These are phyloP conservation scores for Citrullus colocynthis DNA, from an alignment of 306 rosid genomes.

Conservation along the genomic window DNA sequence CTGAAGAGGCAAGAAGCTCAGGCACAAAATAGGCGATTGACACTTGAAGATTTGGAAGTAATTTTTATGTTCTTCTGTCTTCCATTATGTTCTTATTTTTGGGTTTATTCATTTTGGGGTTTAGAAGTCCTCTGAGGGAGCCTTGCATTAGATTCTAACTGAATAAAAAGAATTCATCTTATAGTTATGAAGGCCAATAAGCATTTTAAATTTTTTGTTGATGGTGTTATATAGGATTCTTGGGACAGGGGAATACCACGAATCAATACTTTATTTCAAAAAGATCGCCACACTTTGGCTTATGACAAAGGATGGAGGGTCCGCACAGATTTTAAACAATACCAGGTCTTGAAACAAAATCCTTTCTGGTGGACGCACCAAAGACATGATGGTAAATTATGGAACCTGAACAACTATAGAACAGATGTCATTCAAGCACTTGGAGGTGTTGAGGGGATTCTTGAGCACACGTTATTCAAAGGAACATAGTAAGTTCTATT, in stretches of 20 bases:
- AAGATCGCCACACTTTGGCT: slow-evolving; percentile 95
- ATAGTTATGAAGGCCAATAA: neutral
- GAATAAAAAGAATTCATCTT: neutral
- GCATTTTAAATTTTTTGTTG: neutral
- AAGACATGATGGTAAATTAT: slow-evolving; percentile 91
- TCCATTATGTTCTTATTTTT: neutral
- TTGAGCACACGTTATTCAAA: slow-evolving; percentile 91
- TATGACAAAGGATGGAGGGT: slow-evolving; percentile 99
- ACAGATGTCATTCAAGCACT: slow-evolving; percentile 99
- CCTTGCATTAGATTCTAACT: neutral
- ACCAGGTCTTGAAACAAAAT: slow-evolving; percentile 92
- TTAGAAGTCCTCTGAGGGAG: neutral
- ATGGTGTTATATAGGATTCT: slow-evolving; percentile 56
- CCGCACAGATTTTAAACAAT: slow-evolving; percentile 95
- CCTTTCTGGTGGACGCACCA: slow-evolving; percentile 99
- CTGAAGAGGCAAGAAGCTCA: slow-evolving; percentile 97
- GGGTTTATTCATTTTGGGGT: neutral
- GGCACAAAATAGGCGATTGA: slow-evolving; percentile 93
- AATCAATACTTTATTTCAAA: slow-evolving; percentile 94
- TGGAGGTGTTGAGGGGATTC: slow-evolving; percentile 99
- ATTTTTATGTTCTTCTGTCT: slow-evolving; percentile 15
- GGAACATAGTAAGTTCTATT: slow-evolving; percentile 83
- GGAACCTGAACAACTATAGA: slow-evolving; percentile 96
- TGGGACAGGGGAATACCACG: slow-evolving; percentile 99
- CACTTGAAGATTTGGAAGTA: slow-evolving; percentile 98